These are phyloP conservation scores for Lachnellula willkommii DNA, from an alignment of 2,329 filamentous ascomycete species.

Conservation along the genomic window DNA sequence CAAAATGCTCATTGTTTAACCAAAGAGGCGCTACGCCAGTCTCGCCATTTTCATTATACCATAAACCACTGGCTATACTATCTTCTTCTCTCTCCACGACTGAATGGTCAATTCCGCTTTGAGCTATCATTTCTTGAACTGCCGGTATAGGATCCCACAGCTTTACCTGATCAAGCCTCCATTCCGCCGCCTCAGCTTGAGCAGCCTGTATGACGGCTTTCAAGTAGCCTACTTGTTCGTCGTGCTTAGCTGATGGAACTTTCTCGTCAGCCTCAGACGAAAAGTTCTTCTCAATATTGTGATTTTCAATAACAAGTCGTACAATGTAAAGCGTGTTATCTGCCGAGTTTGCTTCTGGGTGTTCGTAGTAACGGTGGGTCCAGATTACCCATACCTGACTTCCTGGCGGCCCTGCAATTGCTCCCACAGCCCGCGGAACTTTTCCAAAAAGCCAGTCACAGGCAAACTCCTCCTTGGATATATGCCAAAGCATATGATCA, in stretches of 20 bases:
- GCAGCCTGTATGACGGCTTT: conserved; percentile 60
- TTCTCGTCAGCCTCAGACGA: background rate
- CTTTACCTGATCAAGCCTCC: conserved; percentile 64
- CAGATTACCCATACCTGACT: conserved; percentile 66
- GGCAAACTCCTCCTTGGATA: conserved; percentile 74
- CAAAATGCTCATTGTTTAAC: conserved; percentile 70
- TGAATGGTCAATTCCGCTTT: conserved; percentile 42
- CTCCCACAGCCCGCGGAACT: conserved; percentile 59
- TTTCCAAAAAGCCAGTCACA: conserved; percentile 53
- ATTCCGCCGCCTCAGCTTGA: conserved; percentile 62
- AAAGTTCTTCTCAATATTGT: conserved; percentile 21
- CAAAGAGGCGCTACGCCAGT: conserved; percentile 53
- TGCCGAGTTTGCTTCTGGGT: conserved; percentile 37
- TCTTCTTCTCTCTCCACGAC: conserved; percentile 52
- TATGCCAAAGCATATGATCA: conserved; percentile 69
- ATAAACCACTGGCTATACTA: conserved; percentile 64
- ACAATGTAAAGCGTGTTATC: conserved; percentile 65
- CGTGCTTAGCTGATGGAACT: background rate
- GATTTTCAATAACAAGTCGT: conserved; percentile 59
- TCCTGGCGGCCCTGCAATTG: conserved; percentile 51
- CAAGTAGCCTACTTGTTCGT: conserved; percentile 39
- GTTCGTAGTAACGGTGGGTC: conserved; percentile 58
- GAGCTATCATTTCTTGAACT: conserved; percentile 42
- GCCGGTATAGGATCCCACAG: conserved; percentile 73
- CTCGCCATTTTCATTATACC: conserved; percentile 52